A percentile compares a stretch with the other conserved stretches of the same genome.
Evolutionary conservation across 1,139 yeast genomes (phyloP).

Genomic region (Yamadazyma sp.): DNA sequence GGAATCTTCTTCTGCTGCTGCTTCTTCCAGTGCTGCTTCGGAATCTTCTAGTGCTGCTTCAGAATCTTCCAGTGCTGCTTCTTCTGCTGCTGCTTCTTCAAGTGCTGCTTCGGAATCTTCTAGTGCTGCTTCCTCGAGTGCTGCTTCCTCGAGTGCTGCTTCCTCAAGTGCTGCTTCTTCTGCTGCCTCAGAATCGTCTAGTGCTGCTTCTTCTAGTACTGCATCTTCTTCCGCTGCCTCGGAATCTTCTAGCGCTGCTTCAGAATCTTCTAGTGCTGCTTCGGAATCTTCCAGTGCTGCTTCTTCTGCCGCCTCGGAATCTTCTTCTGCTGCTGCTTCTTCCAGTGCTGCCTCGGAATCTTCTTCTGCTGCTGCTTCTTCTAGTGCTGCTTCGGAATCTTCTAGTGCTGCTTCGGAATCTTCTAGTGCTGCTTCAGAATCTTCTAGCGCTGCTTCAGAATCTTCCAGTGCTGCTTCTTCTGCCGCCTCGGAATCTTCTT

Average conservation of each 20-base stretch:
- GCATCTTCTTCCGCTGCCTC: slow-evolving; percentile 8
- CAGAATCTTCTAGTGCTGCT: slow-evolving; percentile 1
- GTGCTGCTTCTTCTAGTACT: slow-evolving; percentile 8
- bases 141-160: slow-evolving; percentile 7
- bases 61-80: slow-evolving; percentile 2
- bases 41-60: slow-evolving; percentile 4
- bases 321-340: slow-evolving; percentile 5
- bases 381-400: background rate
- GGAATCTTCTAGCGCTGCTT: slow-evolving; percentile 5
- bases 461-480: slow-evolving; percentile 2
- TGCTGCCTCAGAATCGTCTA: slow-evolving; percentile 4
- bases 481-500: too few species aligned
- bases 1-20: slow-evolving; percentile 3
- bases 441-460: background rate
- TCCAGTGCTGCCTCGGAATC: slow-evolving; percentile 9
- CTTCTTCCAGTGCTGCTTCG: slow-evolving; percentile 6
- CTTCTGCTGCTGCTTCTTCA: slow-evolving; percentile 6
- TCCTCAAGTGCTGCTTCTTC: slow-evolving; percentile 4
- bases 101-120: slow-evolving; percentile 7
- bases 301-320: slow-evolving; percentile 7
- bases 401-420: too few species aligned
- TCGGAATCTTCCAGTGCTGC: slow-evolving; percentile 5
- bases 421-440: too few species aligned
- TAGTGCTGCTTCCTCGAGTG: slow-evolving; percentile 9
- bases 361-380: slow-evolving; percentile 7